Evolutionary conservation across 1,139 yeast genomes (phyloP), one percentile per base, ranked within the genome.

Genomic region (Candida neerlandica): DNA sequence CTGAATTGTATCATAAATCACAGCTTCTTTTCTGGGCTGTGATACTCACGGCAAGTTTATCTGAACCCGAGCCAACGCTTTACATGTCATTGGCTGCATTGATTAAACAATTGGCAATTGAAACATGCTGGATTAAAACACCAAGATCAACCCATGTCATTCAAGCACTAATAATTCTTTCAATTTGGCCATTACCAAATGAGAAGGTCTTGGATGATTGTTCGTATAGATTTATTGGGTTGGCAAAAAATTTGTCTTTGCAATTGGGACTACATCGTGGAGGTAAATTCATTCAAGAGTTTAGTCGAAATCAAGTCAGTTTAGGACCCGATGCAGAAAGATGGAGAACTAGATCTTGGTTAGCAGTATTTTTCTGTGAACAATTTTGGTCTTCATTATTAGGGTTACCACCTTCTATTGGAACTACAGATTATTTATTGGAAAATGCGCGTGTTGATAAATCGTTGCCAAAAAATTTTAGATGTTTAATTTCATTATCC

Each of bases 201-300:
- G 95, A 89, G 64, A 92, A 91, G 61, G 96, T 92, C 9, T 75
- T 92, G 53, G 98, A 92, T 68, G 98, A 92, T 63, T 86, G 95
- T 59, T 87, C 96, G 1, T 91, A 90, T 62, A 75, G 98, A 59
- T 91, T 90, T 66, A 83, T 89, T 19, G 96, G 96, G 0, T 73
- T 91, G 45, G 97, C 97, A 2, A 90, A 90, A 58, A 85, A 87
- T 52, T 71, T 92, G 45, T 89, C 96, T 0, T 80, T 88, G 60
- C 98, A 92, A 64, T 70, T 92, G 41, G 98, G 98, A n/a, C 74
- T 92, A 55, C 98, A 92, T 65, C 76, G 97, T 56, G 97, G 97
- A 16, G 81, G 80, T 5, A 89, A 89, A 63, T 92, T 91, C 62
- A 89, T 91, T 57, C 85, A 87, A 56, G 98, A 92, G 62, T 92